A percentile compares a stretch with the other conserved stretches of the same genome.
phyloP scores from a whole-genome alignment of 768 basidiomycete genomes.

The Mycena chlorophos region DNA sequence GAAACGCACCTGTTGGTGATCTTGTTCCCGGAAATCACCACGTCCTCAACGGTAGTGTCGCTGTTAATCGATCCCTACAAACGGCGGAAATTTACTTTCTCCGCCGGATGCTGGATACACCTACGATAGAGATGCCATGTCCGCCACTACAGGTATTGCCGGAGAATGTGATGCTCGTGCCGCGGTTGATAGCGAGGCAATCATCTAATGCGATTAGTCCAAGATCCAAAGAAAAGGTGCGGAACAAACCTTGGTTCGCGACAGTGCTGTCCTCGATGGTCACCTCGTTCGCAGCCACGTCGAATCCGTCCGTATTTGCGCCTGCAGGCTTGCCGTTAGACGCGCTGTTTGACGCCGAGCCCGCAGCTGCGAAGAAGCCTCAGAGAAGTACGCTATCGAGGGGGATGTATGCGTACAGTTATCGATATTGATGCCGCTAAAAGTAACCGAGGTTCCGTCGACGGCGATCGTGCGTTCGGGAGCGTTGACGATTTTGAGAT shows the following conservation, averaged over 20 bases:
- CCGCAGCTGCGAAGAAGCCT: slow-evolving; percentile 15
- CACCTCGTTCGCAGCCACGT: slow-evolving; percentile 21
- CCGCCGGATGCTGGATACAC: too few relatives aligned
- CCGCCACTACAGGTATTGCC: slow-evolving; percentile 26
- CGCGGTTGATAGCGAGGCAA: slow-evolving; percentile 25
- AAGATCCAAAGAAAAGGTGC: neutral
- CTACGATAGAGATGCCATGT: slow-evolving; percentile 23
- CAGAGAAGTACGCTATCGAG: neutral
- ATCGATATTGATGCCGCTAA: slow-evolving; percentile 20
- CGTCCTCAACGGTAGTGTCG: slow-evolving; percentile 12
- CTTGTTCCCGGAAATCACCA: slow-evolving; percentile 24
- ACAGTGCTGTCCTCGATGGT: slow-evolving; percentile 17
- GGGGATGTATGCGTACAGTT: slow-evolving; percentile 11
- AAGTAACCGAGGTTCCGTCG: slow-evolving; percentile 20
- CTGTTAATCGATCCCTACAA: slow-evolving; percentile 24
- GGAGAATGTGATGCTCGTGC: slow-evolving; percentile 21
- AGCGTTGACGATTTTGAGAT: slow-evolving; percentile 18
- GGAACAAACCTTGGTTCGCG: slow-evolving; percentile 21
- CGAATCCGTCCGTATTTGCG: slow-evolving; percentile 27
- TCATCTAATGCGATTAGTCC: slow-evolving; percentile 19
- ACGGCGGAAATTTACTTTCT: too few relatives aligned
- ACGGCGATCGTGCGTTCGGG: slow-evolving; percentile 18
- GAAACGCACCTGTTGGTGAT: slow-evolving; percentile 18
- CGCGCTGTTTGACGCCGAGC: slow-evolving; percentile 19
- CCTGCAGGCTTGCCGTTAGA: slow-evolving; percentile 20